Evolutionary conservation across 345 rosid species (phyloP), one percentile per base, ranked within the genome.

Genomic region (Citrus glauca): DNA sequence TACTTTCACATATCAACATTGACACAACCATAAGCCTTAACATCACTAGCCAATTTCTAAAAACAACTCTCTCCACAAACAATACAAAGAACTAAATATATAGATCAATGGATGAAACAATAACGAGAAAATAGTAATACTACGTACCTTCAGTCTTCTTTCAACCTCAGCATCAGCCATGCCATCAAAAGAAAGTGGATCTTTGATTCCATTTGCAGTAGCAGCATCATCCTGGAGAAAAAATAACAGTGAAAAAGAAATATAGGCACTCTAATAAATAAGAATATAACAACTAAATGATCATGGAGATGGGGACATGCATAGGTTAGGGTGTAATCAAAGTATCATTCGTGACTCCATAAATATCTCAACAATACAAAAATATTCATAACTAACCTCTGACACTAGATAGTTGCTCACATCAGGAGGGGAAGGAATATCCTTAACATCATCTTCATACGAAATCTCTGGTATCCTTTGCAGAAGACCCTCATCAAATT

Each of bases 321-420:
- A 53, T 65, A 8, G 32, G 20, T 13, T 61, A n/a, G 6, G 40
- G 56, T 45, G 19, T 1, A 27, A 20, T 25, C 17, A 20, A 67
- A 72, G 65, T 22, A 77, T 19, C 74, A 33, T 56, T 62, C 76
- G 62, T 27, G 56, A 73, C 70, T 38, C 67, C 70, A 75, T 13
- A 77, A 50, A 76, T 56, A 56, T 68, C 63, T 60, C 55, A 35
- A 42, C 50, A 67, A 75, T 25, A 62, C 55, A 68, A 75, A 71
- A 9, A 17, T 14, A 33, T 50, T 60, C 66, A 81, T 55, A 22
- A 88, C 97, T 85, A 80, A 97, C 99, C 99, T 94, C 98, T 17
- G 95, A 79, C 75, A 87, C 93, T 83, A 94, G 85, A 86, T 90
- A 94, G 83, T 86, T 91, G 93, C 99, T 90, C 87, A 97, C 98